Conservation (phyloP, 768 basidiomycete species). For the Trametes meyenii region DNA sequence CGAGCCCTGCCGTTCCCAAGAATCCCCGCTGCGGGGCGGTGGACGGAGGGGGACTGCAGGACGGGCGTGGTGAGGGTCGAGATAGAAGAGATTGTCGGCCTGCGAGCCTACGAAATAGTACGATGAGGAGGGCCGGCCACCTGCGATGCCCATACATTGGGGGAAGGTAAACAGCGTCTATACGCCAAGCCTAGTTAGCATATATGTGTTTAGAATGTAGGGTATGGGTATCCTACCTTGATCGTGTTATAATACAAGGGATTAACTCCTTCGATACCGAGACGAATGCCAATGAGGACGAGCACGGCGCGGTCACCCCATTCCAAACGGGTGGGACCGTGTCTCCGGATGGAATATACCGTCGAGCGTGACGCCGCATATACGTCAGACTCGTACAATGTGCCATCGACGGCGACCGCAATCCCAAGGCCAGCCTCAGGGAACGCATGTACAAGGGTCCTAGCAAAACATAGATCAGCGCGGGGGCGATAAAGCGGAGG, state of each 20-base stretch:
- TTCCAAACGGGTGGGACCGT: constrained; percentile 22
- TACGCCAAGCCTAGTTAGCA: neutral
- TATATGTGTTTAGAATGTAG: neutral
- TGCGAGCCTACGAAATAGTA: constrained; percentile 98
- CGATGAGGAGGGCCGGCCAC: constrained; percentile 94
- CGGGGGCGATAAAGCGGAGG: neutral
- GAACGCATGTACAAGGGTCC: constrained; percentile 76
- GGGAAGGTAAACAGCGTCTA: constrained; percentile 90
- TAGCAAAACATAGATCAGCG: constrained; percentile 33
- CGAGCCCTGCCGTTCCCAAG: constrained; percentile 28
- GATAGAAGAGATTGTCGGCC: constrained; percentile 82
- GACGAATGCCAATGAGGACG: constrained; percentile 80
- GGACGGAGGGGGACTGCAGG: constrained; percentile 73
- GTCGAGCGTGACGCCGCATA: constrained; percentile 64
- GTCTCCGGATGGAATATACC: constrained; percentile 20
- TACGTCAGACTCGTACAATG: constrained; percentile 85
- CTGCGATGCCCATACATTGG: constrained; percentile 95
- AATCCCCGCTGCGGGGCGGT: constrained; percentile 36
- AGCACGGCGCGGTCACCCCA: constrained; percentile 91
- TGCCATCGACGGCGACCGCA: constrained; percentile 77
- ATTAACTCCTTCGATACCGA: constrained; percentile 93
- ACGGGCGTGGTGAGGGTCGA: constrained; percentile 80
- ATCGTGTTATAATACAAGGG: constrained; percentile 91
- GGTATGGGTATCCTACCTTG: constrained; percentile 49
- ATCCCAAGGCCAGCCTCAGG: constrained; percentile 83